These are phyloP conservation scores for Saccharomycopsis schoenii DNA, from an alignment of 805 yeast species.

Conservation along the genomic window DNA sequence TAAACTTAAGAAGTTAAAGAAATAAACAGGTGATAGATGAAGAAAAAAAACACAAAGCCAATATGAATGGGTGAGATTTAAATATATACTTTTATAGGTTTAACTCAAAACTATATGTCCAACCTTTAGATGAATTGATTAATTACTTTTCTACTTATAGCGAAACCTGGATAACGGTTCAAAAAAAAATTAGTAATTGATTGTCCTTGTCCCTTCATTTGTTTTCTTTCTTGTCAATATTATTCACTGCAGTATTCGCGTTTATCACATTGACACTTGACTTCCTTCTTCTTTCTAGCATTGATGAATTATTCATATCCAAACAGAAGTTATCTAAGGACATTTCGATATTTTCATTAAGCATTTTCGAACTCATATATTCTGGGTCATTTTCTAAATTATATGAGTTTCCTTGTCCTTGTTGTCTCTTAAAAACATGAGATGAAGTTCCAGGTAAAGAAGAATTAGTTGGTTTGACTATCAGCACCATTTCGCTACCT, in stretches of 20 bases:
- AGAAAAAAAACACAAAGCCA: too few species aligned
- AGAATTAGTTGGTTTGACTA: background rate
- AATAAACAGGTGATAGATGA: too few species aligned
- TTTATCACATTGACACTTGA: background rate
- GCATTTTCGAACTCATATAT: background rate
- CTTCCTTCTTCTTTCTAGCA: constrained; percentile 14
- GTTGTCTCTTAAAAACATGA: background rate
- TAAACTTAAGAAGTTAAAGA: too few species aligned
- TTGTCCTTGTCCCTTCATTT: background rate
- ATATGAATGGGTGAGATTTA: too few species aligned
- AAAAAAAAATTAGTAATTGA: background rate
- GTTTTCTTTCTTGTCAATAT: background rate
- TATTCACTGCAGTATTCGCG: background rate
- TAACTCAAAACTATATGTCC: too few species aligned
- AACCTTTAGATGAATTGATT: too few species aligned
- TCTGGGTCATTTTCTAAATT: background rate
- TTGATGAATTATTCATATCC: constrained; percentile 14
- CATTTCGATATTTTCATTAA: background rate
- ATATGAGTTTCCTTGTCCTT: background rate
- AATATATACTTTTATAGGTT: too few species aligned
- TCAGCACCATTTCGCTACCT: background rate
- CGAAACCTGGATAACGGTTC: too few species aligned
- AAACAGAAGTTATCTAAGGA: constrained; percentile 10
- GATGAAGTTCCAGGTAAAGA: background rate
- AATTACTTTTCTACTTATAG: too few species aligned